Conservation (phyloP, 2,329 filamentous ascomycete genomes). For the Pyricularia pennisetigena region DNA sequence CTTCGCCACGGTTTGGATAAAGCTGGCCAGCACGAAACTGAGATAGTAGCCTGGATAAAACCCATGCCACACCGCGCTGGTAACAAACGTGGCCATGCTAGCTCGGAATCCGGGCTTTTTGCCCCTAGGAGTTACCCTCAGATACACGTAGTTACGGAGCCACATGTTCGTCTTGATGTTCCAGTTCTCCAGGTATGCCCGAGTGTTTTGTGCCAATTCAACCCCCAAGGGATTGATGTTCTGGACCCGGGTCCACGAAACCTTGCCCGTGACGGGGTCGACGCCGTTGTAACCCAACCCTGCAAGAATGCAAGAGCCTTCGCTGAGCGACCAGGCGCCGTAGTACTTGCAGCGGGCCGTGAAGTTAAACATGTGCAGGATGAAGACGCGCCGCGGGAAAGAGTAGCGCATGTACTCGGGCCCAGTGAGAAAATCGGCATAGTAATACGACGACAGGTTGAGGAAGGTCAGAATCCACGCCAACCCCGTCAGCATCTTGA, state of each 20-base stretch:
- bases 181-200: slow-evolving; percentile 85
- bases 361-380: slow-evolving; percentile 75
- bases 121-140: slow-evolving; percentile 87
- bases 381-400: slow-evolving; percentile 64
- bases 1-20: slow-evolving; percentile 89
- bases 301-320: slow-evolving; percentile 87
- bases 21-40: slow-evolving; percentile 77
- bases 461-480: slow-evolving; percentile 75
- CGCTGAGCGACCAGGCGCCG: slow-evolving; percentile 86
- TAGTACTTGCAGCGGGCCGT: slow-evolving; percentile 89
- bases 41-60: slow-evolving; percentile 97
- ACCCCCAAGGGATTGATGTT: slow-evolving; percentile 84
- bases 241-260: slow-evolving; percentile 81
- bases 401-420: slow-evolving; percentile 57
- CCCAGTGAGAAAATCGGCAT: slow-evolving; percentile 51
- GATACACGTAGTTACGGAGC: slow-evolving; percentile 91
- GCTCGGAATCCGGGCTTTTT: slow-evolving; percentile 96
- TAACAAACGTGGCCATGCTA: slow-evolving; percentile 86
- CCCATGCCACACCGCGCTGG: slow-evolving; percentile 94
- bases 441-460: slow-evolving; percentile 59
- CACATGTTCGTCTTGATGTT: slow-evolving; percentile 99
- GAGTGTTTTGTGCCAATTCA: slow-evolving; percentile 87
- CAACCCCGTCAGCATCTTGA: slow-evolving; percentile 65
- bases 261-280: slow-evolving; percentile 72
- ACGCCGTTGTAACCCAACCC: slow-evolving; percentile 93